Base-by-base conservation (phyloP, 1,284 basidiomycete genomes). In the Ustilago hordei region DNA sequence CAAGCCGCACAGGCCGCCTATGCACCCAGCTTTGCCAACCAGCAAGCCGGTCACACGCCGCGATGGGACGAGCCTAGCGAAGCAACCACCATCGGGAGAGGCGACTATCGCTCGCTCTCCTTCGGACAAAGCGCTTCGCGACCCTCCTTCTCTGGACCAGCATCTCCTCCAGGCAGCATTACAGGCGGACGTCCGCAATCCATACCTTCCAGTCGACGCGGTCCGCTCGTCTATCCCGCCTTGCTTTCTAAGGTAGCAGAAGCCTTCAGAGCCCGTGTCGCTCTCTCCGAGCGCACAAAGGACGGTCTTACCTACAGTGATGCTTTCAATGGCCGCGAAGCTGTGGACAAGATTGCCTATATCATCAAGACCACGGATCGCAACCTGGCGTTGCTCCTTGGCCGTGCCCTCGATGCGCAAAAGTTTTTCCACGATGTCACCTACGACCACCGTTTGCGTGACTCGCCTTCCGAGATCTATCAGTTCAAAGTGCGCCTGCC, bases 401-500 rank as follows among this genome's bases (percentile, higher is more conserved):
- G 97, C 13, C 91, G 97, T 55, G 95, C 96, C 6, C 89, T 99
- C 64, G 97, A 99, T 85, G 93, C 95, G 13, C 97, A 99, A 88
- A 99, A 98, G 88, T 98, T 96, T 88, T 99, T 99, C 86, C 97
- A 99, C 86, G 97, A 98, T 83, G 97, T 99, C 76, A 98, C 96
- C 8, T 99, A 99, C 86, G 95, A 98, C 84, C 97, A 99, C 86
- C 91, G 96, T 13, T 86, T 99, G 73, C 90, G 97, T 57, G 97
- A 99, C 87, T 94, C 91, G 79, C 89, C 91, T 2, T 89, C 90
- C 73, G 97, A 99, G 87, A 88, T 99, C 35, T 99, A 98, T 87
- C 95, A 97, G 86, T 98, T 99, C 88, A 87, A 73, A 91, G 90
- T 69, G 58, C 91, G 90, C 80, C 83, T 94, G 47, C 90, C 90